A percentile compares a stretch with the other conserved stretches of the same genome.
Evolutionary conservation across 345 rosid species (phyloP).

Genomic region (Cardamine chenopodiifolia): DNA sequence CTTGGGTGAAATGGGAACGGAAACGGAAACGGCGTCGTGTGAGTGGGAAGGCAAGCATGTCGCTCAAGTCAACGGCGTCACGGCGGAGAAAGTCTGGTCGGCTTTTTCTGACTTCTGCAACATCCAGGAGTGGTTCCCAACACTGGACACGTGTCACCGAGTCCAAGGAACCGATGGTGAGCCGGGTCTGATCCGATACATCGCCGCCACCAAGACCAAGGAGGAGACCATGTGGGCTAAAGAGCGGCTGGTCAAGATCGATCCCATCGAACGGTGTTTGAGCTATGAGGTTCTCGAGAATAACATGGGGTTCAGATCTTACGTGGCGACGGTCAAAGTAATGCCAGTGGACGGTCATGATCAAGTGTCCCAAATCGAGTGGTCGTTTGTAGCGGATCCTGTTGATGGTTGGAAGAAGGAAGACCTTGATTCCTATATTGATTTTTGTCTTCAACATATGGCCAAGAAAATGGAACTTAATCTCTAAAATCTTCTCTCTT

Average conservation of each 20-base stretch:
- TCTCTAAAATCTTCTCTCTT: background rate
- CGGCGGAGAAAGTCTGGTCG: constrained; percentile 61
- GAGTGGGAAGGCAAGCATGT: constrained; percentile 63
- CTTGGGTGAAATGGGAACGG: constrained; percentile 36
- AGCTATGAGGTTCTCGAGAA: constrained; percentile 66
- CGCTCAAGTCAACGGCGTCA: constrained; percentile 44
- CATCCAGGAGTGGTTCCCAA: constrained; percentile 55
- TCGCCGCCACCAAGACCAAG: constrained; percentile 37
- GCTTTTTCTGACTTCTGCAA: constrained; percentile 65
- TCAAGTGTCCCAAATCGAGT: constrained; percentile 58
- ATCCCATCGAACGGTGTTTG: constrained; percentile 47
- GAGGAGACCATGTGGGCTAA: constrained; percentile 46
- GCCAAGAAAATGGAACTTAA: constrained; percentile 51
- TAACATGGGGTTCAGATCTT: constrained; percentile 54
- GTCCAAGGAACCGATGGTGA: constrained; percentile 56
- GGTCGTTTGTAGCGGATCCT: constrained; percentile 69
- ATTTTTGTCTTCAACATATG: constrained; percentile 48
- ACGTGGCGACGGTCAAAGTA: constrained; percentile 52
- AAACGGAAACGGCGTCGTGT: constrained; percentile 11
- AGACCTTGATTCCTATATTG: constrained; percentile 45
- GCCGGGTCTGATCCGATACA: constrained; percentile 62
- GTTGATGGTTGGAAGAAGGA: constrained; percentile 56
- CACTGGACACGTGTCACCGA: constrained; percentile 49
- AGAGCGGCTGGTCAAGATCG: constrained; percentile 56
- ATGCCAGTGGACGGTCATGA: constrained; percentile 32